phyloP scores from a whole-genome alignment of 2,329 filamentous ascomycete genomes.

The Lachnellula cervina region DNA sequence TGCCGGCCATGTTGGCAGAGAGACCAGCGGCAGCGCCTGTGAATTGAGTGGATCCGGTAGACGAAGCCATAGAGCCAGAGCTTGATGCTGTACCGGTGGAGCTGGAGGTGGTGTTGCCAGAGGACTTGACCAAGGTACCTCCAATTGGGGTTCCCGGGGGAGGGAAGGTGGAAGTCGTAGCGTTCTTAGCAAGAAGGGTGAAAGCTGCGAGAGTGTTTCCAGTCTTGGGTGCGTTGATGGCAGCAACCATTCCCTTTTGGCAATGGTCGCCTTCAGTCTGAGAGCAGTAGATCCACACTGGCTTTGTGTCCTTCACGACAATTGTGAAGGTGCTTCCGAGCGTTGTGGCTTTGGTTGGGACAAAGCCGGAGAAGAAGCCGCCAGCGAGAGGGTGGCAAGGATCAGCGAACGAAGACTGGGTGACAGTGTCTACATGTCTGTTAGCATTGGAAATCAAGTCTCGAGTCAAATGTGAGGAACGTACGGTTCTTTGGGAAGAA shows the following conservation, averaged over 20 bases:
- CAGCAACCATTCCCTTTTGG: conserved; percentile 44
- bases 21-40: conserved; percentile 1
- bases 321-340: conserved; percentile 37
- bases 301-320: conserved; percentile 35
- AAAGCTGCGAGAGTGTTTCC: conserved; percentile 39
- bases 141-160: conserved; percentile 30
- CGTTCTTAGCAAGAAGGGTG: conserved; percentile 31
- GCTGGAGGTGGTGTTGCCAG: conserved; percentile 2
- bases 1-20: neutral
- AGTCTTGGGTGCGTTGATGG: conserved; percentile 39
- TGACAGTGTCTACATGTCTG: conserved; percentile 31
- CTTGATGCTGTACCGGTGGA: neutral
- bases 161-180: conserved; percentile 33
- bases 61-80: neutral
- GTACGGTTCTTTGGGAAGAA: conserved; percentile 29
- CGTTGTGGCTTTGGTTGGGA: conserved; percentile 31
- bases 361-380: conserved; percentile 38
- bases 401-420: conserved; percentile 36
- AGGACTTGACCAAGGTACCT: conserved; percentile 29
- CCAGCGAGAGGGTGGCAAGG: conserved; percentile 36
- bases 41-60: neutral
- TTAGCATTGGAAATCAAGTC: neutral
- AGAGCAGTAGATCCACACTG: conserved; percentile 41
- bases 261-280: conserved; percentile 37
- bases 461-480: neutral